Conservation (phyloP, 345 rosid genomes). For the Populus euphratica region DNA sequence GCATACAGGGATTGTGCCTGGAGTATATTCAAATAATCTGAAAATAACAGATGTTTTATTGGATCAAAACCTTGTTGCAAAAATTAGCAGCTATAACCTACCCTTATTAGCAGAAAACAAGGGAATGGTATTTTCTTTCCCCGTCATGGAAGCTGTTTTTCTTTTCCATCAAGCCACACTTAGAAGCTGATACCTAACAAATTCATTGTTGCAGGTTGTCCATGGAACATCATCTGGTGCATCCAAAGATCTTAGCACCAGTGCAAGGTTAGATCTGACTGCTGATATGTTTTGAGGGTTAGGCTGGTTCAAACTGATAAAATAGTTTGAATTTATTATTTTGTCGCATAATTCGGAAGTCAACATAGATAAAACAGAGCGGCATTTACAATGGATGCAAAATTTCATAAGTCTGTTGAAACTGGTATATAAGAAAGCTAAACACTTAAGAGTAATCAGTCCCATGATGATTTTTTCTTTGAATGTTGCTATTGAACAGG, state of each 20-base stretch:
- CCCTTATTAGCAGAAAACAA: conserved; percentile 65
- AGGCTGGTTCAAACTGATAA: neutral
- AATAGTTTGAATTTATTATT: neutral
- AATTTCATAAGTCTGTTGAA: neutral
- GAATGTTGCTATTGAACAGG: conserved; percentile 34
- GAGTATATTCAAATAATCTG: conserved; percentile 70
- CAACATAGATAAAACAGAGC: neutral
- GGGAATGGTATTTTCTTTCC: conserved; percentile 45
- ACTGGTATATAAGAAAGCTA: neutral
- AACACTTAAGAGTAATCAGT: neutral
- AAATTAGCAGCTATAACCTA: conserved; percentile 82
- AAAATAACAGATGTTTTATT: conserved; percentile 75
- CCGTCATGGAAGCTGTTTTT: neutral
- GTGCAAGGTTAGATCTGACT: conserved; percentile 41
- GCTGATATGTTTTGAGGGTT: neutral
- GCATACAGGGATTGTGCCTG: conserved; percentile 89
- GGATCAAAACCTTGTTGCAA: conserved; percentile 74
- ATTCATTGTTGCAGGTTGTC: conserved; percentile 43
- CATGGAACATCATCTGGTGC: conserved; percentile 42
- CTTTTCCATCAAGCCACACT: neutral
- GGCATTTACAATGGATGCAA: neutral
- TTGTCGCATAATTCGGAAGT: neutral
- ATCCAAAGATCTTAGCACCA: conserved; percentile 33
- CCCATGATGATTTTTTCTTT: neutral
- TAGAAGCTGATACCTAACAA: conserved; percentile 2